Conservation (phyloP, 352 stramenopile genomes). For the Pythium dissotocum region DNA sequence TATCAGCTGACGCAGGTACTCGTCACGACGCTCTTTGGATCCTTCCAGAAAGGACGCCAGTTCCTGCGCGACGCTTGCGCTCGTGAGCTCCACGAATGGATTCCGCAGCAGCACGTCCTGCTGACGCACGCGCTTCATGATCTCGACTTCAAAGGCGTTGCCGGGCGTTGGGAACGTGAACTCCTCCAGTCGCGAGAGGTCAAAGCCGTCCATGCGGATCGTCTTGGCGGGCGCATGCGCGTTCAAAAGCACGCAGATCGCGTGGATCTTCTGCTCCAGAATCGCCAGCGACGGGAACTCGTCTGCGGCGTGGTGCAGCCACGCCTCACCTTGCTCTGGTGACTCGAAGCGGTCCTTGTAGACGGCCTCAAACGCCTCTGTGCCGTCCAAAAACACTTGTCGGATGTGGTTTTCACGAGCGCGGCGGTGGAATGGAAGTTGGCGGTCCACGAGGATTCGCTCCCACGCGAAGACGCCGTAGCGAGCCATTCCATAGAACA, state of each 20-base stretch:
- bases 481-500: slow-evolving; percentile 81
- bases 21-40: slow-evolving; percentile 8
- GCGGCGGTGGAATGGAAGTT: slow-evolving; percentile 71
- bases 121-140: slow-evolving; percentile 22
- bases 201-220: slow-evolving; percentile 12
- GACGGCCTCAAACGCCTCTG: slow-evolving; percentile 46
- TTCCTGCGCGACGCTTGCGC: slow-evolving; percentile 13
- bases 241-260: slow-evolving; percentile 45
- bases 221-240: background rate
- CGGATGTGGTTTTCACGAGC: slow-evolving; percentile 74
- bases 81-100: slow-evolving; percentile 28
- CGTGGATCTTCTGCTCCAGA: slow-evolving; percentile 74
- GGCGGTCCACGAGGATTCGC: slow-evolving; percentile 64
- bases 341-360: slow-evolving; percentile 69
- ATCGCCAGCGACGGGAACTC: slow-evolving; percentile 76
- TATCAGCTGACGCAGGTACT: slow-evolving; percentile 19
- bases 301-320: slow-evolving; percentile 63
- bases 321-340: slow-evolving; percentile 43
- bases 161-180: slow-evolving; percentile 61
- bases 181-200: slow-evolving; percentile 46
- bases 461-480: slow-evolving; percentile 78
- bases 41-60: slow-evolving; percentile 17
- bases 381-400: slow-evolving; percentile 69
- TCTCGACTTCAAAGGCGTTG: slow-evolving; percentile 55
- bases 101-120: slow-evolving; percentile 26